These are phyloP conservation scores for Vicia sativa DNA, from an alignment of 306 rosid species.

Conservation along the genomic window DNA sequence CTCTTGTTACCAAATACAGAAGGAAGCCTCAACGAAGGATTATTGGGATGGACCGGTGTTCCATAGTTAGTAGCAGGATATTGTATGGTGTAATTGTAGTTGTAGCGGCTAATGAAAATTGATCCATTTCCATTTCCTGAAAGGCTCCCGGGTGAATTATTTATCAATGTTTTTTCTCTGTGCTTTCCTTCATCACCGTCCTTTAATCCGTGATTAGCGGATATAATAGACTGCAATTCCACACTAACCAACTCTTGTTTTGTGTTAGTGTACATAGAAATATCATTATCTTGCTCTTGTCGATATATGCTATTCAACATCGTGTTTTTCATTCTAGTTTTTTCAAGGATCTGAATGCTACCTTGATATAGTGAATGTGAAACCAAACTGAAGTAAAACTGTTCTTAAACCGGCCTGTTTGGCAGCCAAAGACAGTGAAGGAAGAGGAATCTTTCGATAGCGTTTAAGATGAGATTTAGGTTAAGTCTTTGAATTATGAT, in stretches of 20 bases:
- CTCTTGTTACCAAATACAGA: constrained; percentile 43
- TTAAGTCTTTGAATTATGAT: neutral
- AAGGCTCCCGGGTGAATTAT: constrained; percentile 12
- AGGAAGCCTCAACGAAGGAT: constrained; percentile 26
- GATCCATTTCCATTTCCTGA: constrained; percentile 34
- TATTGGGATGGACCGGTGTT: neutral
- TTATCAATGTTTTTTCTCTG: constrained; percentile 1
- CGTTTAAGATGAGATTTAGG: neutral
- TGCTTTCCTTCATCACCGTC: neutral
- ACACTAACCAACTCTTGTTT: neutral
- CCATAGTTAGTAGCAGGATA: neutral
- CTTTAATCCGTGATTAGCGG: neutral
- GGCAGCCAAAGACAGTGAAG: neutral
- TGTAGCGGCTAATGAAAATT: neutral
- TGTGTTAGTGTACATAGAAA: neutral
- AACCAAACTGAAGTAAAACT: neutral
- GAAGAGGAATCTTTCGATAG: constrained; percentile 6
- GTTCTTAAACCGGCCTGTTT: neutral
- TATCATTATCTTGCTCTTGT: neutral
- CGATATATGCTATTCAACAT: neutral
- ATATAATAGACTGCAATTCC: neutral
- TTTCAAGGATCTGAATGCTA: neutral
- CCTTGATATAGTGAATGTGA: neutral
- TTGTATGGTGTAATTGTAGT: neutral
- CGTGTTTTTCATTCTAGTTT: constrained; percentile 10